Conservation (phyloP, 257 asterid species). For the Solanum verrucosum region DNA sequence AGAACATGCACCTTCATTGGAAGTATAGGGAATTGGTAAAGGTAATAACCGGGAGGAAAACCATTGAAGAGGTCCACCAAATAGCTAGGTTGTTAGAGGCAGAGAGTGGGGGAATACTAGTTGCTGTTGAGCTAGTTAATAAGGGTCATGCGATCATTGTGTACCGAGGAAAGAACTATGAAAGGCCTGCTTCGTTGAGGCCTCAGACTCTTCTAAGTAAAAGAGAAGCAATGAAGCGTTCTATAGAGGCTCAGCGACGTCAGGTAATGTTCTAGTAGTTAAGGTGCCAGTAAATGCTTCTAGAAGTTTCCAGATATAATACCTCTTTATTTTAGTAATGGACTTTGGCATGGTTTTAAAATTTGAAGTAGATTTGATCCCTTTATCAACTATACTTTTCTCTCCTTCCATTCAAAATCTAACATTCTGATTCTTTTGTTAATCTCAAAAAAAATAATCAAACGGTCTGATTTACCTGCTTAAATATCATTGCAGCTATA, state of each 20-base stretch:
- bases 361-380: background rate
- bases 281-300: background rate
- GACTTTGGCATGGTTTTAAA: background rate
- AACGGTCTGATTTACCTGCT: background rate
- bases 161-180: conserved; percentile 93
- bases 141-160: conserved; percentile 81
- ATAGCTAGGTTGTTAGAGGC: conserved; percentile 72
- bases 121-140: conserved; percentile 78
- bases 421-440: background rate
- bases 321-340: background rate
- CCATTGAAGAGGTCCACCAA: conserved; percentile 59
- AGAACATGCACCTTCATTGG: conserved; percentile 99
- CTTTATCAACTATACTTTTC: background rate
- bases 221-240: conserved; percentile 89
- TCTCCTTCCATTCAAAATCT: background rate
- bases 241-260: conserved; percentile 80
- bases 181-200: conserved; percentile 84
- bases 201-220: conserved; percentile 85
- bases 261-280: conserved; percentile 37
- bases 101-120: conserved; percentile 97
- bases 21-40: conserved; percentile 96
- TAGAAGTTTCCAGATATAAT: background rate
- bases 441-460: background rate
- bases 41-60: conserved; percentile 60
- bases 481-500: background rate